Base-by-base conservation (phyloP, 257 asterid species). In the Coffea canephora region DNA sequence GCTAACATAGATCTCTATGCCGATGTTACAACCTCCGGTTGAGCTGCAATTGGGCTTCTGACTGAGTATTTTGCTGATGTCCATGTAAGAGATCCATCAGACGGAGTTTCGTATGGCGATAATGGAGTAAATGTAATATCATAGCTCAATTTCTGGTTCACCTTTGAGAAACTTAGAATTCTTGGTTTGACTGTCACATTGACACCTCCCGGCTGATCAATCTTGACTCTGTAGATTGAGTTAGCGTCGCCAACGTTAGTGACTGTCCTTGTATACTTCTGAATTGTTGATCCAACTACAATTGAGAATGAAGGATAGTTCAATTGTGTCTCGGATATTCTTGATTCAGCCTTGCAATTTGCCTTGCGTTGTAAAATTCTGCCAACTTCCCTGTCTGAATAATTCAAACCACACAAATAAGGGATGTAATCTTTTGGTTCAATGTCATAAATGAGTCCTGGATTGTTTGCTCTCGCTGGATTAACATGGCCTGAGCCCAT, bases 371-470 rank as follows among this genome's bases (percentile, higher is more conserved):
- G 55, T 27, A 71, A n/a, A 34, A 79, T 10, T 36, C 18, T 15
- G 6, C 6, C 57, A 64, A n/a, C 19, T 23, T 74, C 41, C 13
- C 71, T 13, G 18, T 59, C 71, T 62, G 82, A 15, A 43, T 79
- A 79, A 31, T 34, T 71, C 71, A 79, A 9, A 4, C 82, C 77
- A 12, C 82, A 79, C 36, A 79, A n/a, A 25, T 70, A 79, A 57
- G 52, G 13, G 18, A 79, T 46, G 72, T 79, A 79, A 79, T 79
- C 82, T 19, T 11, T n/a, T 3, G 82, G 77, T 1, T 7, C 50
- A 10, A 59, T 68, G 31, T 79, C 82, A 19, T 79, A 79, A 70
- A 79, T 41, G 31, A 79, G 72, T 5, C 82, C 82, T n/a, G 82
- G 82, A 71, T 79, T 71, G 77, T 71, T 73, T 7, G 77, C 82